Percentiles rank a stretch among this genome's conserved stretches.
phyloP scores from a whole-genome alignment of 1,139 yeast genomes.

The Taphrina pruni region DNA sequence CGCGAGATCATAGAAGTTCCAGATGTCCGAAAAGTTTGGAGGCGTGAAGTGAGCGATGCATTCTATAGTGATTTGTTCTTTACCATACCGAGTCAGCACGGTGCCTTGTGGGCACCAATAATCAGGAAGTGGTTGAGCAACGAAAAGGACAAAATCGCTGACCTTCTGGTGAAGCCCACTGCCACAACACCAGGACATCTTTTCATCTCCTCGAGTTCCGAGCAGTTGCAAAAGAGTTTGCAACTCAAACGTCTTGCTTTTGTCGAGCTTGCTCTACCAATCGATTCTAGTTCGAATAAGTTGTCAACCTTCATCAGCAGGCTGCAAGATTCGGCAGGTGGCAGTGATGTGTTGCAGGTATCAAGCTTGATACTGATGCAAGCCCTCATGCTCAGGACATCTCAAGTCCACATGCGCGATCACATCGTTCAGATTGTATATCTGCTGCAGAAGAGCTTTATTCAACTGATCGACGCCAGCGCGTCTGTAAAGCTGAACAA shows the following conservation, averaged over 20 bases:
- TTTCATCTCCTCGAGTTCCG: conserved; percentile 16
- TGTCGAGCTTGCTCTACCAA: conserved; percentile 12
- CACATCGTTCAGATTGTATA: conserved; percentile 69
- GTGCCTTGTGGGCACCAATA: conserved; percentile 9
- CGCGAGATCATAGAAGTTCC: conserved; percentile 4
- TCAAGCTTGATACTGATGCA: conserved; percentile 66
- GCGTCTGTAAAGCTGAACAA: conserved; percentile 60
- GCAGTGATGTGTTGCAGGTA: conserved; percentile 51
- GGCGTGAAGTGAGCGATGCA: conserved; percentile 17
- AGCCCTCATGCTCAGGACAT: conserved; percentile 65
- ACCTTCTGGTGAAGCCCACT: conserved; percentile 19
- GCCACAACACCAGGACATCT: conserved; percentile 23
- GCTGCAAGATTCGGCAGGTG: conserved; percentile 22
- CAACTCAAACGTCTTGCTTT: conserved; percentile 10
- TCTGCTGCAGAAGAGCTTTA: conserved; percentile 13
- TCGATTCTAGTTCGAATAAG: conserved; percentile 55
- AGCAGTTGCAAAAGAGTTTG: neutral
- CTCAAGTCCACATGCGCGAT: conserved; percentile 67
- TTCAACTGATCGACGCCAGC: conserved; percentile 1
- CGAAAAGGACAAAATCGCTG: conserved; percentile 21
- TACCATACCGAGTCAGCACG: neutral
- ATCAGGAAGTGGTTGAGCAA: neutral
- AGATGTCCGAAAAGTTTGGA: conserved; percentile 20
- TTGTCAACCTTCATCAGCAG: conserved; percentile 55
- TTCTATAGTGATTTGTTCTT: conserved; percentile 19